Conservation (phyloP, 2,329 filamentous ascomycete genomes). For the Xylariomycetidae sp. region DNA sequence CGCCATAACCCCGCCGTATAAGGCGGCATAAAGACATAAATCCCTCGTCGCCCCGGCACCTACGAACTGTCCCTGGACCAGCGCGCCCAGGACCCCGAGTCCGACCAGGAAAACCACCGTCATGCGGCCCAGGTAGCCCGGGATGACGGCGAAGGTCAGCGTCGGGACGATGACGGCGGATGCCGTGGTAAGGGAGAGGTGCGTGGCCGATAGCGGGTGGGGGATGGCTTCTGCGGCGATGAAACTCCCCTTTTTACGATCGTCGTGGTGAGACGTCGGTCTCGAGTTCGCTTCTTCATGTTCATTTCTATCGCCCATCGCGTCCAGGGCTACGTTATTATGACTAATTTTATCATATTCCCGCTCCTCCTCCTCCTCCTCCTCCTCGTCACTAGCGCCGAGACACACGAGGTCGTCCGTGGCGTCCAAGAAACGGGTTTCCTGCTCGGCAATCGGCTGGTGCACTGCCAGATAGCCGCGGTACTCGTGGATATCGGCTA, state of each 20-base stretch:
- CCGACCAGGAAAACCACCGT: constrained; percentile 51
- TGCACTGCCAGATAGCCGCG: constrained; percentile 51
- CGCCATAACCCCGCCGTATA: constrained; percentile 34
- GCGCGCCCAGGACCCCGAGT: constrained; percentile 33
- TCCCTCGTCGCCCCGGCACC: constrained; percentile 14
- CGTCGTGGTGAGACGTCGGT: no score
- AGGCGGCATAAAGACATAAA: constrained; percentile 22
- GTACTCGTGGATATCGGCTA: constrained; percentile 46
- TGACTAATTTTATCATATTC: no score
- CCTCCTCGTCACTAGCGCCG: constrained; percentile 14
- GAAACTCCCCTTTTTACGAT: not conserved
- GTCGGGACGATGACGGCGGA: constrained; percentile 52
- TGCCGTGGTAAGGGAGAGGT: constrained; percentile 41
- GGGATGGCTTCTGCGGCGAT: constrained; percentile 6
- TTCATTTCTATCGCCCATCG: constrained; percentile 2
- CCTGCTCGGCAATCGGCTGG: constrained; percentile 51
- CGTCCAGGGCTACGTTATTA: no score
- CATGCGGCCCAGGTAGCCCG: constrained; percentile 52
- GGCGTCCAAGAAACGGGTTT: constrained; percentile 56
- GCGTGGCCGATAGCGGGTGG: constrained; percentile 11
- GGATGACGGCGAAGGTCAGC: constrained; percentile 53
- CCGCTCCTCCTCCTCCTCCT: constrained; percentile 15
- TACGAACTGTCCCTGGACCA: constrained; percentile 20
- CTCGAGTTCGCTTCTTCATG: not conserved
- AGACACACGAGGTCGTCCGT: constrained; percentile 50